Conservation (phyloP, 2,329 filamentous ascomycete genomes). For the Nannizziopsis barbatae region DNA sequence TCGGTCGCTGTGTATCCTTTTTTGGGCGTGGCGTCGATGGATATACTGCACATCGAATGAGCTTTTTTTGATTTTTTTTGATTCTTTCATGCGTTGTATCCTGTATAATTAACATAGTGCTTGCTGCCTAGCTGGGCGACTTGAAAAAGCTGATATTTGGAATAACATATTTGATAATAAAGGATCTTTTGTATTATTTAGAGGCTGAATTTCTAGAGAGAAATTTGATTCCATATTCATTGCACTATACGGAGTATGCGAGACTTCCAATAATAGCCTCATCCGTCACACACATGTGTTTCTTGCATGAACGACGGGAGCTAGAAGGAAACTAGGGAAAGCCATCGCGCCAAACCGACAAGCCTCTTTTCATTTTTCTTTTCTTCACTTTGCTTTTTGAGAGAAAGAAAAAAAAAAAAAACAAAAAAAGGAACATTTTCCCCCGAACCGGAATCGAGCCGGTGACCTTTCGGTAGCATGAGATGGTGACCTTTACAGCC, state of each 20-base stretch:
- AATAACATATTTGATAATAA: no score
- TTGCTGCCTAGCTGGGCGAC: background rate
- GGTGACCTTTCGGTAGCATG: conserved; percentile 12
- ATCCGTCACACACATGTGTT: no score
- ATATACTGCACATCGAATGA: conserved; percentile 7
- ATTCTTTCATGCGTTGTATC: no score
- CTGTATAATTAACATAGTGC: conserved; percentile 1
- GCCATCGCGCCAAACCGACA: background rate
- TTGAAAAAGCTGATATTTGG: background rate
- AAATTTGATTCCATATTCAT: no score
- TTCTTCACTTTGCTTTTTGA: no score
- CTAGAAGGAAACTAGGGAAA: background rate
- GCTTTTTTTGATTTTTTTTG: no score
- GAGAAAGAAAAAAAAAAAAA: background rate
- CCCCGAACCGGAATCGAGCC: conserved; percentile 12
- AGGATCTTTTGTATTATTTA: no score
- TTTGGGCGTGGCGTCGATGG: conserved; percentile 4
- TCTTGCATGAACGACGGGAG: no score
- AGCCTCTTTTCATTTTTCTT: background rate
- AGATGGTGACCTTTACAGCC: conserved; percentile 10
- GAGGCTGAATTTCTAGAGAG: no score
- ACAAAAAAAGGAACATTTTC: conserved; percentile 2
- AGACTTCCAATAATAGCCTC: no score
- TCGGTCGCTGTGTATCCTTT: background rate
- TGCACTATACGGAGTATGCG: no score